Evolutionary conservation across 345 rosid genomes (phyloP).

Genomic region (Euphorbia peplus): DNA sequence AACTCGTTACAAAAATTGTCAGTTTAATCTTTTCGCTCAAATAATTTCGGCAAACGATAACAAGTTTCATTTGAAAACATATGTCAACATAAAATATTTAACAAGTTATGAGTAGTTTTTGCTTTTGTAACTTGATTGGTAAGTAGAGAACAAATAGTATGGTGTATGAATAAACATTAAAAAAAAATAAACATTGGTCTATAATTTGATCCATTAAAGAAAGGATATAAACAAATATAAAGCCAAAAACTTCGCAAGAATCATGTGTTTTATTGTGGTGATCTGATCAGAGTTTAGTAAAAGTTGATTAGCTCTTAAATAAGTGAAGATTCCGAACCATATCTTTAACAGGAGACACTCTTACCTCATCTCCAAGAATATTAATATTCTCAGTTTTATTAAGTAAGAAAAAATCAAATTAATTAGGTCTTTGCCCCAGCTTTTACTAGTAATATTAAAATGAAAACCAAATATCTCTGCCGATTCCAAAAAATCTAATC

Average conservation of each 20-base stretch:
- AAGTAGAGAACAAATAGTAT: too few relatives aligned
- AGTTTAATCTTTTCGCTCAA: too few relatives aligned
- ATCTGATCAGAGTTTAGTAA: too few relatives aligned
- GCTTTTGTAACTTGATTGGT: too few relatives aligned
- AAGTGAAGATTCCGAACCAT: conserved; percentile 23
- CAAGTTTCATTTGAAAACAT: too few relatives aligned
- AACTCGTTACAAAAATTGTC: too few relatives aligned
- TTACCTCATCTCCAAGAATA: conserved; percentile 19
- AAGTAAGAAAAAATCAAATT: conserved; percentile 22
- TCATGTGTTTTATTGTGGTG: conserved; percentile 33
- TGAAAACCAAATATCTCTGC: conserved; percentile 18
- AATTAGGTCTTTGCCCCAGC: neutral
- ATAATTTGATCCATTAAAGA: too few relatives aligned
- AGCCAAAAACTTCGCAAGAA: conserved; percentile 50
- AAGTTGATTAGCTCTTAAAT: conserved; percentile 13
- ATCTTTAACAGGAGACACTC: conserved; percentile 19
- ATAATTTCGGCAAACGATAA: too few relatives aligned
- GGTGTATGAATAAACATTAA: too few relatives aligned
- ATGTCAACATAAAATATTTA: too few relatives aligned
- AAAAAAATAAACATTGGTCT: too few relatives aligned
- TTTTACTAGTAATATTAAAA: conserved; percentile 4
- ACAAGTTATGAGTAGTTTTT: too few relatives aligned
- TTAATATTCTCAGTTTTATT: conserved; percentile 18
- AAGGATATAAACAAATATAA: conserved; percentile 24
- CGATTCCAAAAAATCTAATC: conserved; percentile 33